These are phyloP conservation scores for Phytophthora aleatoria DNA, from an alignment of 352 stramenopile genomes.

Conservation along the genomic window DNA sequence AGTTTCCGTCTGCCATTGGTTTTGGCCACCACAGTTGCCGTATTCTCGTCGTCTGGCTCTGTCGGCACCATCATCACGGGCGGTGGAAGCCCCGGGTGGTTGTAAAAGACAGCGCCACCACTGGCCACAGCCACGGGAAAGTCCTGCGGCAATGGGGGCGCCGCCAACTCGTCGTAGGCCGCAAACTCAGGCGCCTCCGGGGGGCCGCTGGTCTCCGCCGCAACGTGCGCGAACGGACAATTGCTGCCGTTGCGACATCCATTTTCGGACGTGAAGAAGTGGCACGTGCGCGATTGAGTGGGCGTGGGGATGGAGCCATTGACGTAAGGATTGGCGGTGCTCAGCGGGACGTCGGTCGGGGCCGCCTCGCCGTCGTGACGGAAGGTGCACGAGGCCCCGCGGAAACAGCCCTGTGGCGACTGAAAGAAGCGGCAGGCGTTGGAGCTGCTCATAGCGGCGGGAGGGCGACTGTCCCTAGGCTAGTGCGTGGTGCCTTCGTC, in stretches of 20 bases:
- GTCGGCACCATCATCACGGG: conserved; percentile 31
- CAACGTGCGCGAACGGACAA: conserved; percentile 62
- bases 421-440: conserved; percentile 74
- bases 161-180: conserved; percentile 7
- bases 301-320: conserved; percentile 22
- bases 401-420: conserved; percentile 71
- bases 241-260: conserved; percentile 71
- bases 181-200: conserved; percentile 13
- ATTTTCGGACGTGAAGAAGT: conserved; percentile 55
- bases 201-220: background rate
- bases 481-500: conserved; percentile 9
- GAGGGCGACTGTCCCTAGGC: conserved; percentile 6
- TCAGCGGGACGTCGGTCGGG: conserved; percentile 23
- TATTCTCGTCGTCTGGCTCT: conserved; percentile 24
- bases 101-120: conserved; percentile 39
- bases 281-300: conserved; percentile 39
- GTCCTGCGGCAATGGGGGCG: conserved; percentile 25
- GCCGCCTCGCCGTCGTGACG: conserved; percentile 44
- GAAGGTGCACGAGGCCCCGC: conserved; percentile 67
- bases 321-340: conserved; percentile 46
- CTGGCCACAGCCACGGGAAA: conserved; percentile 26
- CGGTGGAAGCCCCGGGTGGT: conserved; percentile 28
- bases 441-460: conserved; percentile 22
- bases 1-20: conserved; percentile 37
- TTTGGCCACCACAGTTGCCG: conserved; percentile 8